A percentile compares a stretch with the other conserved stretches of the same genome.
phyloP scores from a whole-genome alignment of 352 stramenopile species.

The Globisporangium nagaii region DNA sequence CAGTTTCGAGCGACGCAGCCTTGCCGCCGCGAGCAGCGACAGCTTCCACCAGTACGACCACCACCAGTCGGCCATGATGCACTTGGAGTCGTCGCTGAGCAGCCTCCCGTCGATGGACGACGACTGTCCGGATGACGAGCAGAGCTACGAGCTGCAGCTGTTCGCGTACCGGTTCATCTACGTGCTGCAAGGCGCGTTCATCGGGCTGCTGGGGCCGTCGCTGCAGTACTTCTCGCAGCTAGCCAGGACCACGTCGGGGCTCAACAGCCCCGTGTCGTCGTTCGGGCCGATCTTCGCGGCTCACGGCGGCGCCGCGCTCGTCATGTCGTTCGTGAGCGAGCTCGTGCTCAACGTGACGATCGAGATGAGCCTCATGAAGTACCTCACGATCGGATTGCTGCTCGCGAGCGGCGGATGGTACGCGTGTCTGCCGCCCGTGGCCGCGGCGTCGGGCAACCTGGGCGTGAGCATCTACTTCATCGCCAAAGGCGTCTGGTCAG shows the following conservation, averaged over 20 bases:
- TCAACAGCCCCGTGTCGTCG: slow-evolving; percentile 48
- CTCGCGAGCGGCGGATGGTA: slow-evolving; percentile 61
- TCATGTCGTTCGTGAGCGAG: slow-evolving; percentile 80
- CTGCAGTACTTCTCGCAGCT: slow-evolving; percentile 66
- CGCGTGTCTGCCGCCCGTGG: slow-evolving; percentile 49
- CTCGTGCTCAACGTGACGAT: slow-evolving; percentile 62
- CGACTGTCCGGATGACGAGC: slow-evolving; percentile 20
- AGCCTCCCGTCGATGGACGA: slow-evolving; percentile 16
- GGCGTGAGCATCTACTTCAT: slow-evolving; percentile 70
- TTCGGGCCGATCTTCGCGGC: slow-evolving; percentile 74
- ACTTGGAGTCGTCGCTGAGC: slow-evolving; percentile 16
- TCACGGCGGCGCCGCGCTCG: slow-evolving; percentile 57
- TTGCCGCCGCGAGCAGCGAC: slow-evolving; percentile 1
- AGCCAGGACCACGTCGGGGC: slow-evolving; percentile 24
- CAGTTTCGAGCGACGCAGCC: not conserved
- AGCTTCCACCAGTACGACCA: slow-evolving; percentile 2
- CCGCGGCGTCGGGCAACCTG: slow-evolving; percentile 54
- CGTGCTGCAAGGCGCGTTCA: slow-evolving; percentile 57
- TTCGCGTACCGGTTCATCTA: slow-evolving; percentile 66
- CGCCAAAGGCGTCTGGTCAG: slow-evolving; percentile 66
- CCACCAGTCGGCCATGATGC: slow-evolving; percentile 14
- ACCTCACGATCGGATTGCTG: slow-evolving; percentile 53
- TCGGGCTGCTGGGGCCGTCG: slow-evolving; percentile 54
- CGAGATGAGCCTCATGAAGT: slow-evolving; percentile 69
- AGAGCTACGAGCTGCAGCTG: slow-evolving; percentile 56